Conservation (phyloP, 345 rosid genomes). For the Balakata baccata region DNA sequence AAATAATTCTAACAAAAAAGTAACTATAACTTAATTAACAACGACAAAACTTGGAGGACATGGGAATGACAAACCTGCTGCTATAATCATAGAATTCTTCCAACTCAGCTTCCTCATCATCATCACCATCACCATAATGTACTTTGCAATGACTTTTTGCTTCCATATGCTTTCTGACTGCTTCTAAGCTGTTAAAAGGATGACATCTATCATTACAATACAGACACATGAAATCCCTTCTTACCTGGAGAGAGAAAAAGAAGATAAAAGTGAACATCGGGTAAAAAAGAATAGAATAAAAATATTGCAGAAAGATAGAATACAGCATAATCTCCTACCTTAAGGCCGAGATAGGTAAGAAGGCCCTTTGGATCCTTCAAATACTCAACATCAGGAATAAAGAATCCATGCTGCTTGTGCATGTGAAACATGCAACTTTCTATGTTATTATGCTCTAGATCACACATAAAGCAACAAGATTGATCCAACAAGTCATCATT, state of each 20-base stretch:
- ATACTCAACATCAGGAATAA: constrained; percentile 80
- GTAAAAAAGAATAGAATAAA: not conserved
- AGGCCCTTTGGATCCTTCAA: constrained; percentile 84
- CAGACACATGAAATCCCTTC: constrained; percentile 77
- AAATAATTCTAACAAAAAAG: not conserved
- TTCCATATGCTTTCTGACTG: constrained; percentile 93
- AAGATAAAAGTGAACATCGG: not conserved
- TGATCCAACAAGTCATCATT: constrained; percentile 59
- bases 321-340: constrained; percentile 43
- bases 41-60: not conserved
- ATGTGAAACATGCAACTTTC: constrained; percentile 93
- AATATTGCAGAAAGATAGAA: not conserved
- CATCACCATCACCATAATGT: constrained; percentile 86
- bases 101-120: constrained; percentile 86
- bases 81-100: constrained; percentile 94
- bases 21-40: not conserved
- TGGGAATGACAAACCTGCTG: constrained; percentile 56
- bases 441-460: constrained; percentile 46
- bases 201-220: constrained; percentile 80
- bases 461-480: constrained; percentile 84
- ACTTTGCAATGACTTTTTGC: constrained; percentile 94
- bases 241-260: constrained; percentile 45
- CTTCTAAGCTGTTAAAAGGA: constrained; percentile 82
- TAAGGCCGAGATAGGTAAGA: constrained; percentile 79
- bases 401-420: constrained; percentile 93